Percentiles rank a stretch among this genome's conserved stretches.
phyloP scores from a whole-genome alignment of 1,284 basidiomycete species.

The Heterobasidion annosum region DNA sequence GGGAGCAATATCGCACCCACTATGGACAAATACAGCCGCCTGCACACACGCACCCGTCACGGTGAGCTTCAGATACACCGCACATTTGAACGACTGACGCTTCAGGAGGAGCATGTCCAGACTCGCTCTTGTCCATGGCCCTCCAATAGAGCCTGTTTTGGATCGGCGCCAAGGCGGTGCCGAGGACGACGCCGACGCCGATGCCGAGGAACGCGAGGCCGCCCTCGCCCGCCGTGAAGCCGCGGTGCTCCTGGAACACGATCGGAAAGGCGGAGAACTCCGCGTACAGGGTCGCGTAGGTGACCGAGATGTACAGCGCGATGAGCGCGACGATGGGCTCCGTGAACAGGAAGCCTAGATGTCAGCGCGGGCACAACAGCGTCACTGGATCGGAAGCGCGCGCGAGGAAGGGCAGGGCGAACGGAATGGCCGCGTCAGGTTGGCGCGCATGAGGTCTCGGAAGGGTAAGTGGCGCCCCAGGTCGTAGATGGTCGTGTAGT shows the following conservation, averaged over 20 bases:
- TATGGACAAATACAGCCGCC: constrained; percentile 50
- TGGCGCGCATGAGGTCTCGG: constrained; percentile 27
- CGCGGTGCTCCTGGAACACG: constrained; percentile 50
- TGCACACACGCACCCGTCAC: constrained; percentile 14
- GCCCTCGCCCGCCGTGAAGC: constrained; percentile 49
- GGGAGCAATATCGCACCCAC: constrained; percentile 47
- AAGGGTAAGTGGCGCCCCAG: constrained; percentile 34
- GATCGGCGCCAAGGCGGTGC: constrained; percentile 41
- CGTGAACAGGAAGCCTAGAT: constrained; percentile 48
- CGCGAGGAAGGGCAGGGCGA: constrained; percentile 13
- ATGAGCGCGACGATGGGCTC: constrained; percentile 65
- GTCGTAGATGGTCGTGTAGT: constrained; percentile 51
- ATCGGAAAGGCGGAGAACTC: constrained; percentile 55
- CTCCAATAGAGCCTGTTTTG: constrained; percentile 49
- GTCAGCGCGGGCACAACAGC: too few relatives aligned
- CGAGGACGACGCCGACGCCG: constrained; percentile 48
- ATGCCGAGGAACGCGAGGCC: constrained; percentile 63
- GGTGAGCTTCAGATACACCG: background rate
- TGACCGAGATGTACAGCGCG: constrained; percentile 58
- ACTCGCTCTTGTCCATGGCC: constrained; percentile 38
- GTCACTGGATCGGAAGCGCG: background rate
- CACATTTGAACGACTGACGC: constrained; percentile 28
- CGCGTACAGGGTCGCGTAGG: constrained; percentile 53
- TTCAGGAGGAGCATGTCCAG: constrained; percentile 50
- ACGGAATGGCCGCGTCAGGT: constrained; percentile 56